phyloP scores from a whole-genome alignment of 2,329 filamentous ascomycete genomes.

The Microcyclosporella mali region DNA sequence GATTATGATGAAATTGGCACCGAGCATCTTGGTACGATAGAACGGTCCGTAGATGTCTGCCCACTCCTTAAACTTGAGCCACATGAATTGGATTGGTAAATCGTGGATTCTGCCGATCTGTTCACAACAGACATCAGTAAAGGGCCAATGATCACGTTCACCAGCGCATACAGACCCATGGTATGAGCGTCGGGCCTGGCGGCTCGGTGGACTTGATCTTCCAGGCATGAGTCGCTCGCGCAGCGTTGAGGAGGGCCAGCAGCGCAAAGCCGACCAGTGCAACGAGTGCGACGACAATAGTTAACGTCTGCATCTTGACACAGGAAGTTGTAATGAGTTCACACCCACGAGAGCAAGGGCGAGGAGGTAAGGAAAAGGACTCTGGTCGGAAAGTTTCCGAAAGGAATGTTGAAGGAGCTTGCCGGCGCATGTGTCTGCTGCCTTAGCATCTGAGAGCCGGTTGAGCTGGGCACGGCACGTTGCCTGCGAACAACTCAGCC shows the following conservation, averaged over 20 bases:
- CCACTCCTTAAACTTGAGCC: constrained; percentile 47
- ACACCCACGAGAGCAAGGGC: too few relatives aligned
- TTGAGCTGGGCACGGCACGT: too few relatives aligned
- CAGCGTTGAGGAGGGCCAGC: constrained; percentile 30
- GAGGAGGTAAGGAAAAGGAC: too few relatives aligned
- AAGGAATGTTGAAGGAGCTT: too few relatives aligned
- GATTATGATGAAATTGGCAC: constrained; percentile 43
- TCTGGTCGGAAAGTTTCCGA: too few relatives aligned
- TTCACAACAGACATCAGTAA: background rate
- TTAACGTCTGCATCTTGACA: constrained; percentile 37
- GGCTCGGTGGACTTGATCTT: constrained; percentile 30
- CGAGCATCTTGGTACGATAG: constrained; percentile 33
- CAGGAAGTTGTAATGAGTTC: background rate
- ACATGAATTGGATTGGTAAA: constrained; percentile 45
- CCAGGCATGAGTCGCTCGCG: constrained; percentile 28
- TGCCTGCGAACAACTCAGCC: too few relatives aligned
- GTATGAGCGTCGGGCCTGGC: constrained; percentile 37
- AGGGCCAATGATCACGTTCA: background rate
- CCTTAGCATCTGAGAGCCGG: too few relatives aligned
- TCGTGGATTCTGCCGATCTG: constrained; percentile 39
- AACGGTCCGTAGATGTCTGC: constrained; percentile 31
- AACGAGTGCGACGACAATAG: constrained; percentile 32
- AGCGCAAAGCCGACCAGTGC: constrained; percentile 35
- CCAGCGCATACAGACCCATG: constrained; percentile 15
- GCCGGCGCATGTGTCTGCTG: too few relatives aligned